Base-by-base conservation (phyloP, 169 alveolate species). In the Eimeria maxima region DNA sequence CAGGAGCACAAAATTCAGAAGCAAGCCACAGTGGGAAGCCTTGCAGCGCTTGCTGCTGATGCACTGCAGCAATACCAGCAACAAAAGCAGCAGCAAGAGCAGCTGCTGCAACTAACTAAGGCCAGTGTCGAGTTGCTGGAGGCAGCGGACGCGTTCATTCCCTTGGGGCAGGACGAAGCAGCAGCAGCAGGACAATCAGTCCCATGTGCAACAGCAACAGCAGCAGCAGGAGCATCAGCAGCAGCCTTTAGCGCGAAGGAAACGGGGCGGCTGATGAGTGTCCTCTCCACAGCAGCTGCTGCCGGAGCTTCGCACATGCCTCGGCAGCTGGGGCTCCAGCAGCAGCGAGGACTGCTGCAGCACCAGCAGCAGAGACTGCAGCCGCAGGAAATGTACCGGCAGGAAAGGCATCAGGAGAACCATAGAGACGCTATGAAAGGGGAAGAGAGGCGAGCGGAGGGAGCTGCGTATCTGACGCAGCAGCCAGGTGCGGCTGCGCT, bases 21-120 rank as follows among this genome's bases (percentile, higher is more conserved):
- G 50, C 55, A 53, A 5, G 91, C 91, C 16, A 76, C 91, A 38
- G 16, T 83, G 91, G 76, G 71, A 16, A 83, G 91, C 91, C 91
- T 83, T 27, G 91, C 74, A 47, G 74, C 76, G 14, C 91, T 83
- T 83, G 91, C 91, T 55, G 91, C 76, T 1, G 91, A 83, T 47
- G 91, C 74, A 10, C 53, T 83, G 38, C 91, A 83, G 91, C 91
- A 83, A n/a, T 18, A 24, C 24, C 47, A 83, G 74, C 76, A 83
- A 14, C 71, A 73, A 53, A 73, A 83, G 76, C 91, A 57, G 63
- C 80, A 53, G 74, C 93, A 57, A 27, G 53, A 84, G 74, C 93
- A 84, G 93, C 57, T 45, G 74, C 55, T 38, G 78, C 80, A 84
- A 78, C 93, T 84, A n/a, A 1, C 44, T 11, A 60, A 60, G 38